These are phyloP conservation scores for Phyllosticta citribraziliensis DNA, from an alignment of 2,329 filamentous ascomycete species.

Conservation along the genomic window DNA sequence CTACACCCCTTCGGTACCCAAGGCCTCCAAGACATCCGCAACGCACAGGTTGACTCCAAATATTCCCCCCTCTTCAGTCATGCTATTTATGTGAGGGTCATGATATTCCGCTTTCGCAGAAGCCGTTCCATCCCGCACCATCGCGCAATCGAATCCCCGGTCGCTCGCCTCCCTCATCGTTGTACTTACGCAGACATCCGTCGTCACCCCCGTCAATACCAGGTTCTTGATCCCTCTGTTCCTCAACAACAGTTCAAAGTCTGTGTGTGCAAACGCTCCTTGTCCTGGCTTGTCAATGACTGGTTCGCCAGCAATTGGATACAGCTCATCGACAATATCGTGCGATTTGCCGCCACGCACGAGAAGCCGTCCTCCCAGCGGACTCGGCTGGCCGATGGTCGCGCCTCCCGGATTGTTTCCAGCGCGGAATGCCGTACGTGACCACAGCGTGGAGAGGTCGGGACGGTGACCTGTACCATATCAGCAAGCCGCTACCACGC, in stretches of 20 bases:
- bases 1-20: constrained; percentile 3
- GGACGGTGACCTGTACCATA: constrained; percentile 32
- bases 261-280: constrained; percentile 44
- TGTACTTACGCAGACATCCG: constrained; percentile 46
- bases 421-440: constrained; percentile 44
- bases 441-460: constrained; percentile 46
- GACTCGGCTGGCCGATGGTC: constrained; percentile 44
- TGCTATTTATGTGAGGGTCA: constrained; percentile 19
- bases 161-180: constrained; percentile 49
- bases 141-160: constrained; percentile 43
- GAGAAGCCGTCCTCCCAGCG: constrained; percentile 45
- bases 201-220: constrained; percentile 45
- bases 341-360: constrained; percentile 50
- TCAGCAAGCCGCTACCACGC: not conserved
- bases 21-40: constrained; percentile 17
- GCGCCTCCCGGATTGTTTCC: constrained; percentile 40
- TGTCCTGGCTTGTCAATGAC: constrained; percentile 47
- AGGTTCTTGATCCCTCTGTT: constrained; percentile 44
- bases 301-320: constrained; percentile 36
- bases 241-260: constrained; percentile 43
- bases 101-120: constrained; percentile 22
- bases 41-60: constrained; percentile 3
- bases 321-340: constrained; percentile 46
- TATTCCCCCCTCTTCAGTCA: constrained; percentile 1
- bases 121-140: constrained; percentile 39